Evolutionary conservation across 495 filamentous ascomycete genomes (phyloP).

Genomic region (Neurospora sp.): DNA sequence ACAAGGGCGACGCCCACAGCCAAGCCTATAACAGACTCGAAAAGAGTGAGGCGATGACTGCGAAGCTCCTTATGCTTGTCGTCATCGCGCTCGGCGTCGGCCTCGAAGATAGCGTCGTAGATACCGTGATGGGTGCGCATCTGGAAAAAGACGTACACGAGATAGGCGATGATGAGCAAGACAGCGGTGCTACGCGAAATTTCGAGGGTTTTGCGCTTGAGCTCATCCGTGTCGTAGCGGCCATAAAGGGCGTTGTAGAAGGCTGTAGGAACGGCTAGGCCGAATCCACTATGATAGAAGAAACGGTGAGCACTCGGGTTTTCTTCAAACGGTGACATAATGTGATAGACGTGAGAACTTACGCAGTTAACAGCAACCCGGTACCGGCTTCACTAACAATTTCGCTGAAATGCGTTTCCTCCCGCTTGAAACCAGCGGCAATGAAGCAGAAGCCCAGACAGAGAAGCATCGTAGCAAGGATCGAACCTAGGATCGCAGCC

Average conservation of each 20-base stretch:
- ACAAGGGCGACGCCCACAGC: slow-evolving; percentile 61
- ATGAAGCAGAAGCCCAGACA: slow-evolving; percentile 49
- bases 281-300: slow-evolving; percentile 45
- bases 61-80: slow-evolving; percentile 55
- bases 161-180: slow-evolving; percentile 69
- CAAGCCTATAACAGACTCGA: slow-evolving; percentile 63
- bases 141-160: slow-evolving; percentile 74
- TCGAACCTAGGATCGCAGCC: slow-evolving; percentile 24
- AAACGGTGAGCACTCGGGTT: slow-evolving; percentile 4
- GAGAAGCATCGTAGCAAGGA: slow-evolving; percentile 32
- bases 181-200: slow-evolving; percentile 34
- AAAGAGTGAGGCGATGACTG: slow-evolving; percentile 66
- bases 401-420: slow-evolving; percentile 61
- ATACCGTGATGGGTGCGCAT: slow-evolving; percentile 72
- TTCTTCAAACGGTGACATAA: neutral
- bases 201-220: neutral
- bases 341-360: slow-evolving; percentile 9
- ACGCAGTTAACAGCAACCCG: slow-evolving; percentile 71
- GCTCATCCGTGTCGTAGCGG: neutral
- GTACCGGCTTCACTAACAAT: slow-evolving; percentile 73
- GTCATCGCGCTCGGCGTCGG: slow-evolving; percentile 60
- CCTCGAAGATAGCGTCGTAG: slow-evolving; percentile 51
- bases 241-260: slow-evolving; percentile 54
- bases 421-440: slow-evolving; percentile 55
- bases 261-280: slow-evolving; percentile 71